These are phyloP conservation scores for Debaryomyces subglobosus DNA, from an alignment of 1,139 yeast genomes.

Conservation along the genomic window DNA sequence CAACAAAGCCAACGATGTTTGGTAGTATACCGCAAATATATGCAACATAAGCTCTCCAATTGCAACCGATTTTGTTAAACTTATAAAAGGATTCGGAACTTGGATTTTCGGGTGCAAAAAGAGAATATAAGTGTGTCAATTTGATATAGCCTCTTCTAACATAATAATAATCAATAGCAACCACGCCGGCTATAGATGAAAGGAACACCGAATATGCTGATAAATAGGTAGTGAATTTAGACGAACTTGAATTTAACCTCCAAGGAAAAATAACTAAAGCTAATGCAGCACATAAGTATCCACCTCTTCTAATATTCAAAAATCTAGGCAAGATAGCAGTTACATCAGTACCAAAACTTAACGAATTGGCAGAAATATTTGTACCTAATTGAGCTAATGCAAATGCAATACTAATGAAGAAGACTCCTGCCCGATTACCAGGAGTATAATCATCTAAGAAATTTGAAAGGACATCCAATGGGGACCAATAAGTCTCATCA, in stretches of 20 bases:
- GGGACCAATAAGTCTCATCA: conserved; percentile 81
- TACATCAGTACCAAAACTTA: conserved; percentile 90
- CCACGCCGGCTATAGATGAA: conserved; percentile 84
- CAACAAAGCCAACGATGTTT: conserved; percentile 86
- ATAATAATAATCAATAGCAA: conserved; percentile 74
- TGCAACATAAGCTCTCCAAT: conserved; percentile 81
- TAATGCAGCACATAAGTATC: conserved; percentile 75
- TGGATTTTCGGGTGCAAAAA: conserved; percentile 37
- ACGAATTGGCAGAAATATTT: conserved; percentile 87
- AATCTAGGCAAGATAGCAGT: conserved; percentile 80
- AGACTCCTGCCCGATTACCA: conserved; percentile 78
- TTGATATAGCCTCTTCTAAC: conserved; percentile 74
- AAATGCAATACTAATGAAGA: conserved; percentile 75
- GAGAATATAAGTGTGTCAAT: conserved; percentile 63
- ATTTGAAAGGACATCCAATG: conserved; percentile 71
- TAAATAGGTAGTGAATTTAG: conserved; percentile 79
- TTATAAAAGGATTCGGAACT: conserved; percentile 49
- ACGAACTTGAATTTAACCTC: conserved; percentile 75
- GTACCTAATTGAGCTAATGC: conserved; percentile 88
- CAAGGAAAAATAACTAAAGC: conserved; percentile 87
- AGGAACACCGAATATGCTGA: conserved; percentile 87
- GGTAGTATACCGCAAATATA: conserved; percentile 77
- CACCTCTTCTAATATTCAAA: conserved; percentile 80
- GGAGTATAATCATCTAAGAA: conserved; percentile 64
- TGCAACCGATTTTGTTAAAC: conserved; percentile 64